Evolutionary conservation across 495 filamentous ascomycete genomes (phyloP), one percentile per base, ranked within the genome.

Genomic region (Penicillium bialowiezense): DNA sequence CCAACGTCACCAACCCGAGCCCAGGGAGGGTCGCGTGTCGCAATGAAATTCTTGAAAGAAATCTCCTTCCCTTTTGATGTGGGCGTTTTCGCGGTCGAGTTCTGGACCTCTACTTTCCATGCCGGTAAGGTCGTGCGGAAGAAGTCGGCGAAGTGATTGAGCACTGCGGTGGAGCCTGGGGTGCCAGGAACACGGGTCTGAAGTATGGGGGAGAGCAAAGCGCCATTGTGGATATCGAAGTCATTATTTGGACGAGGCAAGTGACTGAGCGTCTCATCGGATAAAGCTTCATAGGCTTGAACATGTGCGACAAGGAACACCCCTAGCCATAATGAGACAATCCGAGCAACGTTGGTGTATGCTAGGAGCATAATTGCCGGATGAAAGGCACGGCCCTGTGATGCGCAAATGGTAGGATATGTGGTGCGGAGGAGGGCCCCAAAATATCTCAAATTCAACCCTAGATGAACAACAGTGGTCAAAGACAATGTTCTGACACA

Each of bases 1-100:
- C 85, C 86, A 12, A 91, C 82, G 46, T 96, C 86, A 1, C 90
- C 92, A 2, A 71, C 63, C 3, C 68, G 55, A 2, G 82, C 71
- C 83, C 89, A 90, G 2, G 93, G 93, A 19, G 93, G 93, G 65
- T 98, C 92, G 43, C 91, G 84, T n/a, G 82, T 84, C 24, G 89
- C 83, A 41, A 97, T 85, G 32, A 97, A 71, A 60, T 97, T 98
- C 41, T 78, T 67, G 64, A 98, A 98, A 0, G 90, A 90, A 0
- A 97, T 71, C 12, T 86, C 73, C 37, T 72, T 79, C 21, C 79
- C 73, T 3, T 84, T 80, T 0, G 87, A 85, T 0, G 79, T 73
- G 0, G 93, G 93, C 0, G 93, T 97, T 42, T 69, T 86, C 6
- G 82, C 79, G 0, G 89, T 91, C 0, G 88, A 92, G 64, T 97